A percentile compares a stretch with the other conserved stretches of the same genome.
Evolutionary conservation across 2,329 filamentous ascomycete species (phyloP).

Genomic region (Penicillium fuscoglaucum): DNA sequence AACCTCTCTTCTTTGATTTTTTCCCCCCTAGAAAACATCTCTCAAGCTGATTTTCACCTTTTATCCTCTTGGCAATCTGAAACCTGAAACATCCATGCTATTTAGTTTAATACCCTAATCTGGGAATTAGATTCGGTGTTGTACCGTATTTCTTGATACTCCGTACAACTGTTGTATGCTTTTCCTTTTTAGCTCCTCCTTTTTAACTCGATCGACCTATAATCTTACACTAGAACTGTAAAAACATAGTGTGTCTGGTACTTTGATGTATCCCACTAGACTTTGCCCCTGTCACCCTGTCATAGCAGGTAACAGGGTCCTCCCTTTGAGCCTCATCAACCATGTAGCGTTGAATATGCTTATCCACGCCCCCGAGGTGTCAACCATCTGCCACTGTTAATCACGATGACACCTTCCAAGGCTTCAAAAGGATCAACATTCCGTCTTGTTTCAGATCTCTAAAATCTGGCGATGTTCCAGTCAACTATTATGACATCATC

Average conservation of each 20-base stretch:
- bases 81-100: constrained; percentile 6
- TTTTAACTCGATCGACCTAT: background rate
- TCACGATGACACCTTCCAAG: background rate
- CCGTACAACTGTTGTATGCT: background rate
- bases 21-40: background rate
- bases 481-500: constrained; percentile 10
- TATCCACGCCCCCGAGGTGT: background rate
- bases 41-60: background rate
- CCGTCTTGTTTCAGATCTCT: background rate
- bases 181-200: background rate
- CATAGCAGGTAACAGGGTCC: background rate
- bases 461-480: constrained; percentile 1
- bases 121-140: background rate
- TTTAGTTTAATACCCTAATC: background rate
- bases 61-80: background rate
- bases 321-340: constrained; percentile 5
- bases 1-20: background rate
- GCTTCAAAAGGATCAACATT: background rate
- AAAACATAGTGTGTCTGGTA: background rate
- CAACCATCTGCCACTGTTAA: background rate
- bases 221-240: background rate
- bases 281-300: background rate
- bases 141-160: background rate
- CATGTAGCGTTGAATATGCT: background rate
- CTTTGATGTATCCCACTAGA: background rate